Evolutionary conservation across 345 rosid species (phyloP).

Genomic region (Lepidium sativum): DNA sequence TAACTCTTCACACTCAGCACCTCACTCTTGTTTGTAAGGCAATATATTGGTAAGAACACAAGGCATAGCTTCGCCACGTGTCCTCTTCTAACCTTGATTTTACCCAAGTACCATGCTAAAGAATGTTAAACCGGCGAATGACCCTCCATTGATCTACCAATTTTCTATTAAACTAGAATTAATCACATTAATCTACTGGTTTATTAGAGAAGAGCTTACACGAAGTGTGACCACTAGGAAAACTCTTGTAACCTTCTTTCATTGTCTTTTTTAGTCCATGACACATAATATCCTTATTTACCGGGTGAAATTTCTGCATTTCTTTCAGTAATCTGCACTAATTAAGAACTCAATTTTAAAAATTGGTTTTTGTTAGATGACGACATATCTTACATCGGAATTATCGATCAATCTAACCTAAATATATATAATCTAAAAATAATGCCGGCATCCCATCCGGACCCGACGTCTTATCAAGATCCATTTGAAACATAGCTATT

Average conservation of each 20-base stretch:
- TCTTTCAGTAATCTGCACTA: background rate
- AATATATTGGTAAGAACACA: slow-evolving; percentile 40
- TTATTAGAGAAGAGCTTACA: slow-evolving; percentile 41
- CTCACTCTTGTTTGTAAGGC: no score
- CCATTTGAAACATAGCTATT: no score
- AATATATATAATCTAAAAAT: no score
- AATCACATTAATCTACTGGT: no score
- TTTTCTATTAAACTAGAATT: no score
- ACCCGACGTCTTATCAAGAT: no score
- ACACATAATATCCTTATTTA: slow-evolving; percentile 39
- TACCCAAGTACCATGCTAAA: slow-evolving; percentile 60
- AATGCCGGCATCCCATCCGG: no score
- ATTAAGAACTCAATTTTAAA: background rate
- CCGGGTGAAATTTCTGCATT: slow-evolving; percentile 37
- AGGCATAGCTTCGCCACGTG: slow-evolving; percentile 50
- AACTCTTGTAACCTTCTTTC: slow-evolving; percentile 71
- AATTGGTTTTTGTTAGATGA: slow-evolving; percentile 29
- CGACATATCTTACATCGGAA: no score
- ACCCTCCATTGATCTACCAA: no score
- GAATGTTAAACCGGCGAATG: slow-evolving; percentile 59
- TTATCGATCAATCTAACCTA: no score
- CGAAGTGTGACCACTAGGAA: slow-evolving; percentile 65
- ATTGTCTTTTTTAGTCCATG: slow-evolving; percentile 34
- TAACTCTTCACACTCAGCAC: no score
- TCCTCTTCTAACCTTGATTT: slow-evolving; percentile 40